A percentile compares a stretch with the other conserved stretches of the same genome.
Evolutionary conservation across 2,329 filamentous ascomycete genomes (phyloP).

Genomic region (Drechslerella dactyloides): DNA sequence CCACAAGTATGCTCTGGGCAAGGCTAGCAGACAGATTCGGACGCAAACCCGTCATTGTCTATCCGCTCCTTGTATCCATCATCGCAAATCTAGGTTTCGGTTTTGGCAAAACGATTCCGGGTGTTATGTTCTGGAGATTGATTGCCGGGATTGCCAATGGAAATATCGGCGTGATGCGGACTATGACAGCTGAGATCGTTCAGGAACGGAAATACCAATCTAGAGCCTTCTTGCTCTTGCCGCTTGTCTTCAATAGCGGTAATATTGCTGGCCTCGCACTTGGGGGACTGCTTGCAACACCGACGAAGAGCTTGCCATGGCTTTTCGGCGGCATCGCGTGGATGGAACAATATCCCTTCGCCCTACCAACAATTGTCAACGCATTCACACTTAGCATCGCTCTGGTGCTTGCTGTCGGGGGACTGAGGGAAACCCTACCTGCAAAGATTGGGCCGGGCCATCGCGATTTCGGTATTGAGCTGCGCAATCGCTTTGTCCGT

Average conservation of each 20-base stretch:
- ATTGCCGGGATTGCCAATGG: constrained; percentile 73
- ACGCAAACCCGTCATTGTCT: constrained; percentile 77
- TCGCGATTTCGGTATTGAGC: constrained; percentile 31
- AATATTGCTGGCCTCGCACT: constrained; percentile 67
- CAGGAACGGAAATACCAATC: constrained; percentile 70
- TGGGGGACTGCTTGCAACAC: constrained; percentile 61
- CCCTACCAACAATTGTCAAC: constrained; percentile 65
- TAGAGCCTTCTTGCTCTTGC: constrained; percentile 60
- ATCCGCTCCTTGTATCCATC: constrained; percentile 74
- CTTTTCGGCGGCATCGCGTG: constrained; percentile 62
- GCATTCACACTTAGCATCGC: constrained; percentile 53
- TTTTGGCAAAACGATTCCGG: constrained; percentile 69
- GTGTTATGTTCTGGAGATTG: constrained; percentile 70
- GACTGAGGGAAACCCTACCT: constrained; percentile 36
- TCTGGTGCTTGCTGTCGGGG: constrained; percentile 32
- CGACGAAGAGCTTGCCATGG: constrained; percentile 58
- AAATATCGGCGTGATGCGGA: constrained; percentile 76
- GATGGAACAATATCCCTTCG: constrained; percentile 63
- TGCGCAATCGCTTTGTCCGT: constrained; percentile 15
- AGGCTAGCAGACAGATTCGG: constrained; percentile 71
- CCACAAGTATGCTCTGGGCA: constrained; percentile 84
- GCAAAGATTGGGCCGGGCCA: constrained; percentile 20
- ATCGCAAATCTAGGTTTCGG: constrained; percentile 74
- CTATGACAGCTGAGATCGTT: constrained; percentile 76
- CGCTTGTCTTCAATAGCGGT: constrained; percentile 73